Conservation (phyloP, 768 basidiomycete genomes). For the Cyclocybe cylindracea region DNA sequence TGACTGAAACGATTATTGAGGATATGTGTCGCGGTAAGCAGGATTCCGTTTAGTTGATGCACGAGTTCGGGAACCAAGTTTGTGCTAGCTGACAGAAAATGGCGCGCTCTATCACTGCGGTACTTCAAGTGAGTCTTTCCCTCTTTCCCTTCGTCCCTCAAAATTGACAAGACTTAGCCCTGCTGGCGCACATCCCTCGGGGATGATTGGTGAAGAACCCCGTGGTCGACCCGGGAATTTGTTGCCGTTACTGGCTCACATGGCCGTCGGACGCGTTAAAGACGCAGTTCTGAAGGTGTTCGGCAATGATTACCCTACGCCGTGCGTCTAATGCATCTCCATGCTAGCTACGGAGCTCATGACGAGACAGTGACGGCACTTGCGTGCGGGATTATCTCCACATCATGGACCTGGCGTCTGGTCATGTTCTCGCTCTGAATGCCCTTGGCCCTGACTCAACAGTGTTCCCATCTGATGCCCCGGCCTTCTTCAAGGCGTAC, state of each 20-base stretch:
- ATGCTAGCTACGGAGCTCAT: slow-evolving; percentile 5
- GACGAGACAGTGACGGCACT: slow-evolving; percentile 75
- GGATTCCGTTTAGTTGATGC: slow-evolving; percentile 6
- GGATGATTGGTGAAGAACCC: slow-evolving; percentile 95
- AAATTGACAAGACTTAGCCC: slow-evolving; percentile 52
- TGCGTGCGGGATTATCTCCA: slow-evolving; percentile 97
- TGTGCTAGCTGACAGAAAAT: slow-evolving; percentile 65
- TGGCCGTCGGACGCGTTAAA: slow-evolving; percentile 87
- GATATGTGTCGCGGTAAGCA: slow-evolving; percentile 79
- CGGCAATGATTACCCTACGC: slow-evolving; percentile 96
- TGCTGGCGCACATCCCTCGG: slow-evolving; percentile 97
- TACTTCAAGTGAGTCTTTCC: slow-evolving; percentile 85
- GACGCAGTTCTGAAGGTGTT: slow-evolving; percentile 79
- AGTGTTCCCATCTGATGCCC: slow-evolving; percentile 56
- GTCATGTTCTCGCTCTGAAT: slow-evolving; percentile 89
- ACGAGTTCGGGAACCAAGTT: slow-evolving; percentile 6
- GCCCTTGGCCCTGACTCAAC: slow-evolving; percentile 66
- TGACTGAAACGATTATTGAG: slow-evolving; percentile 87
- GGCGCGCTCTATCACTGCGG: slow-evolving; percentile 84
- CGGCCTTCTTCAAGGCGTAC: slow-evolving; percentile 85
- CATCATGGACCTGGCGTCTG: slow-evolving; percentile 91
- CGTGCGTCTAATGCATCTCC: slow-evolving; percentile 43
- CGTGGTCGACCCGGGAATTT: slow-evolving; percentile 93
- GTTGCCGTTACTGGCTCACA: slow-evolving; percentile 89
- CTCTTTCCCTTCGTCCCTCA: neutral